Evolutionary conservation across 345 rosid genomes (phyloP), one percentile per base, ranked within the genome.

Genomic region (Excoecaria cochinchinensis): DNA sequence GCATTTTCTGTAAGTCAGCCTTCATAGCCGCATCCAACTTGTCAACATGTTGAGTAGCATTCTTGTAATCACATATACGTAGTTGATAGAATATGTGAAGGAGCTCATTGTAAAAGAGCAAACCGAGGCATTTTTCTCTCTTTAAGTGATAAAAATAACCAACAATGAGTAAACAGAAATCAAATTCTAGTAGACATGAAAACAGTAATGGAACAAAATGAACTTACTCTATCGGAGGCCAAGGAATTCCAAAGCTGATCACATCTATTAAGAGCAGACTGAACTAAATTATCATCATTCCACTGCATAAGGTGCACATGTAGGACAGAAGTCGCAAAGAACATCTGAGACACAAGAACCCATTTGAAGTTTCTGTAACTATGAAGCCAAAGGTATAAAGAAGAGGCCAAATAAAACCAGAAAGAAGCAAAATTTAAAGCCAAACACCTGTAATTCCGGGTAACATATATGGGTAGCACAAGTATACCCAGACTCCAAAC

Each of bases 221-320:
- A 24, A 50, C 91, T 84, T 78, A 95, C 99, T 80, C 82, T 90
- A 71, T 89, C 89, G 10, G 91, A 81, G 59, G 83, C 84, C 79
- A 95, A 58, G 22, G 91, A 85, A 50, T 88, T 87, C 98, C 98
- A 93, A 75, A 89, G 85, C 75, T 83, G 84, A 73, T 95, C 88
- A 57, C 99, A 95, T 74, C 86, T 83, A 52, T 63, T 71, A 64
- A 91, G 87, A 71, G 99, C 90, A 57, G 75, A 84, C 59, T 89
- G 93, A 69, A 95, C 93, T 11, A 85, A 82, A 76, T 71, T 87
- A 63, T 87, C 91, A 75, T 93, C 93, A 52, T 81, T 84, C 96
- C 98, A 93, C 84, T 88, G 96, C 93, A 93, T 93, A 58, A 95
- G 93, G 77, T 91, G 98, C 71, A 89, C 99, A 24, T 95, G 99